These are phyloP conservation scores for Prunus mume DNA, from an alignment of 306 rosid species.

Conservation along the genomic window DNA sequence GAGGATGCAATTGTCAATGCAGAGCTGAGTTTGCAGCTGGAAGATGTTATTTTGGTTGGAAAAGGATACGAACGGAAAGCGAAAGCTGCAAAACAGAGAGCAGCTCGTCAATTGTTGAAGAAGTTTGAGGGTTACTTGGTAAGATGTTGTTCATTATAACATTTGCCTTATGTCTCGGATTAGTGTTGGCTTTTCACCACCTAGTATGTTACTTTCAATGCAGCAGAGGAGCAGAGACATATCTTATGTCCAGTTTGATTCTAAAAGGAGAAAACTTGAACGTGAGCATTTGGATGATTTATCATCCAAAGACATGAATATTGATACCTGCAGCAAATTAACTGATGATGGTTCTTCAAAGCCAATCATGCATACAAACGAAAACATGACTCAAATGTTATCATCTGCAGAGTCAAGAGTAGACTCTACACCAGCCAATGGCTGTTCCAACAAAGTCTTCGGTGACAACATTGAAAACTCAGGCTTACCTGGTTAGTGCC, in stretches of 20 bases:
- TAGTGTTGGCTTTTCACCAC: too few species aligned
- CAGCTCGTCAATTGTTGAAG: slow-evolving; percentile 60
- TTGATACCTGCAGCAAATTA: slow-evolving; percentile 8
- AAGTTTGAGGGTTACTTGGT: slow-evolving; percentile 61
- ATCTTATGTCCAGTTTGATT: slow-evolving; percentile 23
- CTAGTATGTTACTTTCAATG: slow-evolving; percentile 1
- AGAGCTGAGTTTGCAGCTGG: slow-evolving; percentile 64
- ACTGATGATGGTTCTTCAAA: slow-evolving; percentile 24
- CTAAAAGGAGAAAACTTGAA: slow-evolving; percentile 60
- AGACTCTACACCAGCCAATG: slow-evolving; percentile 12
- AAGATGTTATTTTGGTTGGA: slow-evolving; percentile 47
- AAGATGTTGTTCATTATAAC: too few species aligned
- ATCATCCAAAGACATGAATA: slow-evolving; percentile 16
- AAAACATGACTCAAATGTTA: slow-evolving; percentile 25
- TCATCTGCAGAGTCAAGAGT: slow-evolving; percentile 15
- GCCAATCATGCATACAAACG: slow-evolving; percentile 22
- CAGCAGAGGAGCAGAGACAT: slow-evolving; percentile 51
- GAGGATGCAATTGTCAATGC: slow-evolving; percentile 47
- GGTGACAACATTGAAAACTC: slow-evolving; percentile 31
- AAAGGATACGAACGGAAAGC: slow-evolving; percentile 46
- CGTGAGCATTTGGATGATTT: slow-evolving; percentile 15
- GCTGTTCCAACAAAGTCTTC: slow-evolving; percentile 16
- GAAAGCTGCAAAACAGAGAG: slow-evolving; percentile 72
- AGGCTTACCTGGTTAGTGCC: slow-evolving; percentile 28
- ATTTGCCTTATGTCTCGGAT: too few species aligned